These are phyloP conservation scores for Podila epigama DNA, from an alignment of 192 early-diverging fungal genomes.

Conservation along the genomic window DNA sequence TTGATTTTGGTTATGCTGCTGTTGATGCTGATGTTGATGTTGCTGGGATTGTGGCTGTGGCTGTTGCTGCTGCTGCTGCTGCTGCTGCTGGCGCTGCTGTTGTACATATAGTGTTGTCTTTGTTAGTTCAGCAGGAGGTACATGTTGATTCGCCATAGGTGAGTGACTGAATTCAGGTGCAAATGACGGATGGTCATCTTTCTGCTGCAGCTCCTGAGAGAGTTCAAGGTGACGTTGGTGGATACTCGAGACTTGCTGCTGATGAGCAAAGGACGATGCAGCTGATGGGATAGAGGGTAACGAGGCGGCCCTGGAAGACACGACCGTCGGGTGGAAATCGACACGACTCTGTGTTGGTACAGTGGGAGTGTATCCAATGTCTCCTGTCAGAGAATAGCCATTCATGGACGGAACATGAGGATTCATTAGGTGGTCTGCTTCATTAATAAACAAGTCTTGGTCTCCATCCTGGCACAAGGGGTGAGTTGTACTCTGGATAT, in stretches of 20 bases:
- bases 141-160: not conserved
- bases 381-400: no score
- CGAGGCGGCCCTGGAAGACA: not conserved
- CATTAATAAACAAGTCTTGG: not conserved
- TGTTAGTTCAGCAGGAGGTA: not conserved
- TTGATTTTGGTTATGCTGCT: not conserved
- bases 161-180: not conserved
- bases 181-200: not conserved
- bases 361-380: no score
- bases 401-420: no score
- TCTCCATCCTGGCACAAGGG: not conserved
- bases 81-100: slow-evolving; percentile 10
- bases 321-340: no score
- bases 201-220: not conserved
- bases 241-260: not conserved
- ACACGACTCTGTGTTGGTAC: no score
- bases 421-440: not conserved
- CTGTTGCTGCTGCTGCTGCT: slow-evolving; percentile 2
- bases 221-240: not conserved
- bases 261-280: not conserved
- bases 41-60: not conserved
- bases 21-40: not conserved
- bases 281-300: not conserved
- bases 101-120: not conserved
- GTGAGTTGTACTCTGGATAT: not conserved